Conservation (phyloP, 1,284 basidiomycete genomes). For the Gymnopus androsaceus region DNA sequence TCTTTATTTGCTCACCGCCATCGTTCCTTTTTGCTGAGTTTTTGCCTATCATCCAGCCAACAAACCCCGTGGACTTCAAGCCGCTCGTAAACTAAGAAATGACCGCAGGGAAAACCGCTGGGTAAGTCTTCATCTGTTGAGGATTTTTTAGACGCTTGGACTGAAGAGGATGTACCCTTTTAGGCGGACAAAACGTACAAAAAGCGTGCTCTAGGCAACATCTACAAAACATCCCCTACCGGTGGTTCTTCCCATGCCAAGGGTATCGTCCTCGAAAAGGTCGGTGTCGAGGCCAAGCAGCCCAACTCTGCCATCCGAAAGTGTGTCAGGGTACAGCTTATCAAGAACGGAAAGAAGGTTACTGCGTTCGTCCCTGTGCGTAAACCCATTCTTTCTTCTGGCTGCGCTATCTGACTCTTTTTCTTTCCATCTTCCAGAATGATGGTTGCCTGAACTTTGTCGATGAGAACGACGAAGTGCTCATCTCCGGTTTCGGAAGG, state of each 20-base stretch:
- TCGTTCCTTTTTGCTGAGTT: slow-evolving; percentile 14
- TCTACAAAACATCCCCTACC: slow-evolving; percentile 99
- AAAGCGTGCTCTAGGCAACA: slow-evolving; percentile 99
- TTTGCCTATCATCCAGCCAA: slow-evolving; percentile 57
- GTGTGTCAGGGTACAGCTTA: slow-evolving; percentile 99
- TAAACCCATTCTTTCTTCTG: slow-evolving; percentile 18
- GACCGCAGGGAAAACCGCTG: slow-evolving; percentile 96
- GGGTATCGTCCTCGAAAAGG: slow-evolving; percentile 99
- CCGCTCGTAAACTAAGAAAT: slow-evolving; percentile 97
- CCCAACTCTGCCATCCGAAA: slow-evolving; percentile 99
- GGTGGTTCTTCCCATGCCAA: slow-evolving; percentile 99
- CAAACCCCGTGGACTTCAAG: slow-evolving; percentile 99
- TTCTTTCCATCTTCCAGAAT: slow-evolving; percentile 58
- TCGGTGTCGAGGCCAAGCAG: slow-evolving; percentile 92
- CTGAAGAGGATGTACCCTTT: slow-evolving; percentile 1
- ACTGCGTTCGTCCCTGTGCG: slow-evolving; percentile 79
- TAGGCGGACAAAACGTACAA: slow-evolving; percentile 99
- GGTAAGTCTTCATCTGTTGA: slow-evolving; percentile 53
- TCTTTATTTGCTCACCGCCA: slow-evolving; percentile 27
- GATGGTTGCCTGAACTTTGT: slow-evolving; percentile 99
- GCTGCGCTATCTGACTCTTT: slow-evolving; percentile 1
- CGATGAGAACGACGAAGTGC: slow-evolving; percentile 99
- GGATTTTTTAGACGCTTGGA: background rate
- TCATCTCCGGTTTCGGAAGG: slow-evolving; percentile 99
- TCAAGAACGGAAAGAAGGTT: slow-evolving; percentile 99